phyloP scores from a whole-genome alignment of 495 filamentous ascomycete species.

The Aspergillus cristatus region DNA sequence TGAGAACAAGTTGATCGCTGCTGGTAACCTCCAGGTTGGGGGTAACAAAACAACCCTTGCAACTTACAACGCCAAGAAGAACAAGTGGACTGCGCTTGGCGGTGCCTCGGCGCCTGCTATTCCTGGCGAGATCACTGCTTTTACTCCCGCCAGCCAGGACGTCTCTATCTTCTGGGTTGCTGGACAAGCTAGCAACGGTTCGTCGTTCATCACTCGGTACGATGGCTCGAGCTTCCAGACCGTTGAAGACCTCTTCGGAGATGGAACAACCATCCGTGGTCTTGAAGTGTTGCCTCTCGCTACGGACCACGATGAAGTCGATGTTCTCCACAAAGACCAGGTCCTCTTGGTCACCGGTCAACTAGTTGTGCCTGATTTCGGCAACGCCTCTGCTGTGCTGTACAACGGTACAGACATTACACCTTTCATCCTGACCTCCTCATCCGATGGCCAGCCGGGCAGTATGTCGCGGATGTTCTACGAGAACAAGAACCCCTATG shows the following conservation, averaged over 20 bases:
- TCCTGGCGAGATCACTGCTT: constrained; percentile 68
- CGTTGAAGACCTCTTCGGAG: constrained; percentile 47
- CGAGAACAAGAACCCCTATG: constrained; percentile 60
- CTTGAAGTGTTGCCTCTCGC: constrained; percentile 71
- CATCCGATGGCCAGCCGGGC: constrained; percentile 50
- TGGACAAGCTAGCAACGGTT: constrained; percentile 56
- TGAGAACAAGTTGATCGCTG: constrained; percentile 58
- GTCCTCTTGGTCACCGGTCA: constrained; percentile 75
- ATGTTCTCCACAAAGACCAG: constrained; percentile 54
- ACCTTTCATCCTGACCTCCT: constrained; percentile 73
- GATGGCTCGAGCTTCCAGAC: constrained; percentile 52
- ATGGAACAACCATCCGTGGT: constrained; percentile 60
- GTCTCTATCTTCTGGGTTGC: constrained; percentile 69
- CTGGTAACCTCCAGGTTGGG: constrained; percentile 63
- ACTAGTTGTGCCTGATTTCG: constrained; percentile 64
- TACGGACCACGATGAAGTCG: constrained; percentile 52
- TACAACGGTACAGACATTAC: constrained; percentile 70
- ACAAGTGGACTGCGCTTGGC: constrained; percentile 56
- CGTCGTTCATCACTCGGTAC: constrained; percentile 70
- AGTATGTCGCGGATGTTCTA: constrained; percentile 73
- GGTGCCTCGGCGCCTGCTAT: constrained; percentile 50
- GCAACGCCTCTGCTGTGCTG: constrained; percentile 76
- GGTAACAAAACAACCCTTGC: constrained; percentile 58
- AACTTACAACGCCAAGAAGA: constrained; percentile 56
- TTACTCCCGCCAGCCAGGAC: constrained; percentile 61